Evolutionary conservation across 768 basidiomycete species (phyloP).

Genomic region (Pleurotus tuoliensis): DNA sequence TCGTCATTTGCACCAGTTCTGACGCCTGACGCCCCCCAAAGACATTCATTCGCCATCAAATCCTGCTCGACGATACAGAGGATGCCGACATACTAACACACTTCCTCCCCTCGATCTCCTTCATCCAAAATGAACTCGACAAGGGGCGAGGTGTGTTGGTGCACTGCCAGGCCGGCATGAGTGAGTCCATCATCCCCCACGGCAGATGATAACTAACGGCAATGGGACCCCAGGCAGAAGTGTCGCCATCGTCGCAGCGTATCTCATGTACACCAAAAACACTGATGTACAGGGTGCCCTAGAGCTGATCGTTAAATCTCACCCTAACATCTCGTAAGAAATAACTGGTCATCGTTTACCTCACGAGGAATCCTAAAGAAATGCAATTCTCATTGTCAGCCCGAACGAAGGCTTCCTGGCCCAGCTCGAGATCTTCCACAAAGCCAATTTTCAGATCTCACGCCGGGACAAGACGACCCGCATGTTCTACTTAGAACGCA

Average conservation of each 20-base stretch:
- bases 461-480: constrained; percentile 66
- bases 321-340: constrained; percentile 65
- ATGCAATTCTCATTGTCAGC: constrained; percentile 31
- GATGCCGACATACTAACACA: constrained; percentile 78
- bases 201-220: too few species aligned
- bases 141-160: constrained; percentile 78
- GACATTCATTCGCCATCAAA: constrained; percentile 79
- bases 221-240: constrained; percentile 59
- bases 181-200: constrained; percentile 38
- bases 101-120: constrained; percentile 74
- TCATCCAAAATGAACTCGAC: constrained; percentile 76
- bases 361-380: neutral
- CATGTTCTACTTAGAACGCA: constrained; percentile 80
- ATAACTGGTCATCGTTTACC: neutral
- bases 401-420: constrained; percentile 83
- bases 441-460: constrained; percentile 66
- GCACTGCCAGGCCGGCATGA: constrained; percentile 88
- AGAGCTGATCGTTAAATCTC: constrained; percentile 57
- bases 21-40: constrained; percentile 21
- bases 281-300: constrained; percentile 60
- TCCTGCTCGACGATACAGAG: constrained; percentile 71
- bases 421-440: constrained; percentile 79
- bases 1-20: neutral
- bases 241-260: constrained; percentile 82
- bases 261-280: constrained; percentile 74